Evolutionary conservation across 169 alveolate species (phyloP), one percentile per base, ranked within the genome.

Genomic region (Plasmodium cynomolgi): DNA sequence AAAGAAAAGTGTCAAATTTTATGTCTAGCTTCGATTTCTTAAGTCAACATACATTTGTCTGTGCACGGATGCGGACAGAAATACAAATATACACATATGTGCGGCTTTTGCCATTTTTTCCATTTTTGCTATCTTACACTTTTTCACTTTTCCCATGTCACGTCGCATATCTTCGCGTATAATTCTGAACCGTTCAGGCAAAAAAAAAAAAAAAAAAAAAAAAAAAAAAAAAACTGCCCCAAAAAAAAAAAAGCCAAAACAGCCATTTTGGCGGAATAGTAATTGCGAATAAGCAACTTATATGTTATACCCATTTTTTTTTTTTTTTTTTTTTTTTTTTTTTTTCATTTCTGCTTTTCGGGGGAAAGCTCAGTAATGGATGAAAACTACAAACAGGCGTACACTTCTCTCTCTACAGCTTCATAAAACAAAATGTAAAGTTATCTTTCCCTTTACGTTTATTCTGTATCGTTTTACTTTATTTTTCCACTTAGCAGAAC

Each of bases 171-270:
- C 8, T 23, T 73, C 8, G 82, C 41, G 6, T 23, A 73, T 73
- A 73, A 23, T 73, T 73, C 82, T 73, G 82, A 73, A 73, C 82
- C 17, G 26, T 73, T 73, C 82, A 73, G 82, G 82, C 33, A 73
- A 73, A 73, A 15, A 7, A 73, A 44, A 44, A 44, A 44, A 44
- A 7, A 44, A 44, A 44, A 44, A 7, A 44, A 44, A 44, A 44
- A 44, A 44, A 44, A 44, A 7, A 44, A 44, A 44, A 44, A 44
- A 44, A 44, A 44, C 58, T 44, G 58, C 11, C 5, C 58, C 58
- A 44, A 11, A 44, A 7, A 44, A 44, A 44, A 11, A 7, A 44
- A 44, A 44, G 11, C 5, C 11, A 44, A 7, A 44, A 44, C 58
- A 5, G 58, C 11, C 5, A 11, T 44, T 44, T 44, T 44, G 5